Evolutionary conservation across 192 early-diverging fungal genomes (phyloP).

Genomic region (Umbelopsis sp.): DNA sequence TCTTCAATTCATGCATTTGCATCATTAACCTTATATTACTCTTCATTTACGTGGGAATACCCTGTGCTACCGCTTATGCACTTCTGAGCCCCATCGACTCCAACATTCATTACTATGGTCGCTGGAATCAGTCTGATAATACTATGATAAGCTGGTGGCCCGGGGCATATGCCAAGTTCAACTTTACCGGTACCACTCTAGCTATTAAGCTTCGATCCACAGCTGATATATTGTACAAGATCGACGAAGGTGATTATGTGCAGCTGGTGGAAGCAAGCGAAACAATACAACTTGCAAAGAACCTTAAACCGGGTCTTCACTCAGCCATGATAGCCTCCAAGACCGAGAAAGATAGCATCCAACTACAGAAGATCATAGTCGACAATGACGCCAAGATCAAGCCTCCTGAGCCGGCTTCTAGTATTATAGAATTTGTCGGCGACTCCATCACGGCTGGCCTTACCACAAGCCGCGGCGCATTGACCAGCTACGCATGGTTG

Average conservation of each 20-base stretch:
- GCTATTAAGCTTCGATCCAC: slow-evolving; percentile 11
- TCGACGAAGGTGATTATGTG: not conserved
- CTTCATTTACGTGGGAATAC: not conserved
- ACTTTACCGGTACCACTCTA: not conserved
- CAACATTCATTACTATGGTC: slow-evolving; percentile 29
- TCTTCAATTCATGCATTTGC: not conserved
- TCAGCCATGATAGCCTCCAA: slow-evolving; percentile 12
- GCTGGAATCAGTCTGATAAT: slow-evolving; percentile 23
- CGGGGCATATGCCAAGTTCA: slow-evolving; percentile 29
- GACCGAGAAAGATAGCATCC: slow-evolving; percentile 8
- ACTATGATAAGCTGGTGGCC: slow-evolving; percentile 30
- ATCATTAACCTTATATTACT: not conserved
- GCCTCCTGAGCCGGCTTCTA: not conserved
- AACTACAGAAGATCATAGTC: slow-evolving; percentile 15
- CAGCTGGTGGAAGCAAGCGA: not conserved
- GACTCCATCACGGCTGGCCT: slow-evolving; percentile 23
- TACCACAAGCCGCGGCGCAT: slow-evolving; percentile 13
- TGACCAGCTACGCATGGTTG: slow-evolving; percentile 31
- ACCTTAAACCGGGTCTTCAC: not conserved
- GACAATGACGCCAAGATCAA: not conserved
- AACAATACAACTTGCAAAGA: not conserved
- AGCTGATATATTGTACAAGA: not conserved
- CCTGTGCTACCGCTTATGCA: not conserved
- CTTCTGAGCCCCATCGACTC: not conserved
- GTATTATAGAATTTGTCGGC: slow-evolving; percentile 29